Conservation (phyloP, 805 yeast species). For the Ogataea corticis region DNA sequence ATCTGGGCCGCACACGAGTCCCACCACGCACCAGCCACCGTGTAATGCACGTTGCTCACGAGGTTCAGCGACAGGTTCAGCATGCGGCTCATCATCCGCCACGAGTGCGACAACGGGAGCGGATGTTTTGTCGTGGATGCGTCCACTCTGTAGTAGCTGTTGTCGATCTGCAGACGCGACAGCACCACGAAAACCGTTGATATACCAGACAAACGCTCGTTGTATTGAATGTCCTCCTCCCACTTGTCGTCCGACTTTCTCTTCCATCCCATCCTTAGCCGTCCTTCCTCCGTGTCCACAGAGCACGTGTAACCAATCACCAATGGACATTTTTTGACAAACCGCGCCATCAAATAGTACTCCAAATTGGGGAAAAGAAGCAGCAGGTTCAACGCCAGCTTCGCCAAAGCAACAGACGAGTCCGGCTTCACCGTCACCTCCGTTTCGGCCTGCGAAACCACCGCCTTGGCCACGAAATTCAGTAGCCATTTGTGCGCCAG, state of each 20-base stretch:
- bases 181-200: constrained; percentile 77
- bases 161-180: constrained; percentile 47
- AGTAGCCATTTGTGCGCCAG: constrained; percentile 71
- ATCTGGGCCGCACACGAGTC: constrained; percentile 72
- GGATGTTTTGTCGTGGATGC: constrained; percentile 44
- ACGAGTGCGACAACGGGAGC: constrained; percentile 54
- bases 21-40: constrained; percentile 86
- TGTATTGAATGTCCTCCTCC: constrained; percentile 66
- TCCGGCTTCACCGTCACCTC: constrained; percentile 81
- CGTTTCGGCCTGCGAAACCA: constrained; percentile 89
- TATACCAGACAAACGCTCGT: constrained; percentile 87
- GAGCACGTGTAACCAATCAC: constrained; percentile 79
- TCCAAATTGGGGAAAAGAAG: constrained; percentile 48
- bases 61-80: constrained; percentile 54
- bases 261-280: constrained; percentile 87
- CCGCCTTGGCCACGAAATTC: constrained; percentile 80
- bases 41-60: constrained; percentile 68
- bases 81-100: constrained; percentile 75
- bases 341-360: constrained; percentile 68
- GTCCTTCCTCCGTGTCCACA: constrained; percentile 79
- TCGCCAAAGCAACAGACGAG: constrained; percentile 78
- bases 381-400: constrained; percentile 57
- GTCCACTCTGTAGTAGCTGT: constrained; percentile 22
- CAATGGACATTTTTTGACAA: constrained; percentile 88
- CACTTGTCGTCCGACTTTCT: constrained; percentile 49